phyloP scores from a whole-genome alignment of 345 rosid species.

The Sonneratia alba region DNA sequence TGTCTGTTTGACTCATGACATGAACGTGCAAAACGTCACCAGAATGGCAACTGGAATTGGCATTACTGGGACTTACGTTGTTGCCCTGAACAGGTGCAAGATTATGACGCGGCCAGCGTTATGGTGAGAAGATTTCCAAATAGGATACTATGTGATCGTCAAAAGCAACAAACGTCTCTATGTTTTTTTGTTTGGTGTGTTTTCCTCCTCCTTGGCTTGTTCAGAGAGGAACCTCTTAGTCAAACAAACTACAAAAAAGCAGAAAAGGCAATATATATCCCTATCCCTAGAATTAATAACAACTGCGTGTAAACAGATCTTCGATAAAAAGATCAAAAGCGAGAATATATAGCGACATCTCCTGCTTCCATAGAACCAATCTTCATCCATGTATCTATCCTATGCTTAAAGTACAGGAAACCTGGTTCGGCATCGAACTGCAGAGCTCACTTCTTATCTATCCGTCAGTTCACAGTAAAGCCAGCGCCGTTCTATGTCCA shows the following conservation, averaged over 20 bases:
- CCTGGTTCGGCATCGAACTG: neutral
- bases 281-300: neutral
- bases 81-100: too few relatives aligned
- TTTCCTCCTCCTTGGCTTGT: conserved; percentile 13
- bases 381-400: neutral
- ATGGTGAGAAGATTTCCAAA: conserved; percentile 8
- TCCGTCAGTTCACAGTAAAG: neutral
- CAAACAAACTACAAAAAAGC: conserved; percentile 8
- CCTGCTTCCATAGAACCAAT: neutral
- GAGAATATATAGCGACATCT: neutral
- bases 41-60: too few relatives aligned
- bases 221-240: conserved; percentile 13
- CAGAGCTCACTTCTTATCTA: neutral
- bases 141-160: conserved; percentile 42
- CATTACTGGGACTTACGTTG: too few relatives aligned
- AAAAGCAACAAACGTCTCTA: conserved; percentile 27
- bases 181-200: conserved; percentile 6
- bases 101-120: too few relatives aligned
- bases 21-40: too few relatives aligned
- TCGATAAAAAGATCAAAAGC: neutral
- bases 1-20: too few relatives aligned
- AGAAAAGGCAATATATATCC: neutral
- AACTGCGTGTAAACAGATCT: neutral
- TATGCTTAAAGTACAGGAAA: neutral
- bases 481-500: neutral